Evolutionary conservation across 1,139 yeast genomes (phyloP).

Genomic region (Debaryomyces robertsiae): DNA sequence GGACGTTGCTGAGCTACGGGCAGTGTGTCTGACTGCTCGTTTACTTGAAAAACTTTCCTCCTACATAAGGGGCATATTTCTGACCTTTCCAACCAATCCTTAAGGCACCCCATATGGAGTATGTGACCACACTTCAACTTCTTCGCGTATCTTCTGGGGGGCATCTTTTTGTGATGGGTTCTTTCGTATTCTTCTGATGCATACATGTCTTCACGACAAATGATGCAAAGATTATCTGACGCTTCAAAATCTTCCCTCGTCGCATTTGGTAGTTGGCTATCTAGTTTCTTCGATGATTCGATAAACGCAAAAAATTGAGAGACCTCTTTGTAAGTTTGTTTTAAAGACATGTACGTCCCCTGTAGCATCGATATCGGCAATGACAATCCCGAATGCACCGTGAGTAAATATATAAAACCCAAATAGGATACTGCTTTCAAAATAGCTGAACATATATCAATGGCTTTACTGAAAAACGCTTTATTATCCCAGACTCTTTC

Average conservation of each 20-base stretch:
- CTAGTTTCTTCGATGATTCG: conserved; percentile 66
- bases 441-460: conserved; percentile 54
- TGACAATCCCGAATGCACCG: conserved; percentile 54
- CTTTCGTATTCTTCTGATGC: conserved; percentile 35
- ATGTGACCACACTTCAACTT: conserved; percentile 83
- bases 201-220: conserved; percentile 83
- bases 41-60: conserved; percentile 54
- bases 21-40: not conserved
- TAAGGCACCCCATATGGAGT: conserved; percentile 85
- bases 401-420: conserved; percentile 39
- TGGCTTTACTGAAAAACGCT: conserved; percentile 56
- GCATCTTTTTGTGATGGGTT: conserved; percentile 24
- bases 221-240: conserved; percentile 69
- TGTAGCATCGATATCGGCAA: conserved; percentile 70
- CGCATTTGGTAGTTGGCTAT: conserved; percentile 62
- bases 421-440: conserved; percentile 41
- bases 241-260: conserved; percentile 60
- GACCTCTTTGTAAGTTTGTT: conserved; percentile 52
- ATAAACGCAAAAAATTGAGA: conserved; percentile 56
- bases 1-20: conserved; percentile 1
- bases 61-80: conserved; percentile 93
- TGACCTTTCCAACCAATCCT: conserved; percentile 91
- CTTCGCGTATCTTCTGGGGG: conserved; percentile 63
- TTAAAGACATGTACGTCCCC: conserved; percentile 61
- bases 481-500: conserved; percentile 74